Evolutionary conservation across 768 basidiomycete species (phyloP), one percentile per base, ranked within the genome.

Genomic region (Lepiota brunneoincarnata): DNA sequence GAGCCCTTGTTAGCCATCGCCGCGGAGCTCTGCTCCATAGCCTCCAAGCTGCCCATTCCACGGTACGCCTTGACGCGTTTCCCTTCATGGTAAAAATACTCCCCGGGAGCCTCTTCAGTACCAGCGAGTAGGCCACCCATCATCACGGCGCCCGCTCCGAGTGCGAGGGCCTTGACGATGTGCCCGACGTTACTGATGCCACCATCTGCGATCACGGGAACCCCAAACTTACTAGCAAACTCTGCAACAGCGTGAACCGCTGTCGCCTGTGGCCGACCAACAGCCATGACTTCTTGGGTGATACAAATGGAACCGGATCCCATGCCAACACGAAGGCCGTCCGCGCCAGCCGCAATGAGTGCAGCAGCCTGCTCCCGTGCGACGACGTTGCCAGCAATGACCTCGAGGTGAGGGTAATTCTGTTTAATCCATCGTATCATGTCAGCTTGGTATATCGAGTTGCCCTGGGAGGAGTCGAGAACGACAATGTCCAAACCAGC

Each of bases 251-350:
- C 86, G 66, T 89, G 91, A n/a, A 98, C 93, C n/a, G 96, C 96
- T 0, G 94, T 94, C 2, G 95, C 97, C 69, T 99, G 97, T 1
- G 96, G 97, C 14, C 97, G 84, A 12, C 97, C 97, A 48, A 98
- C 96, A 9, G 97, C 97, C 91, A 98, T 98, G 63, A 99, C 89
- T 67, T 98, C 97, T 72, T 99, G 97, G 5, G 97, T 99, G 73
- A 99, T 99, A 69, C 97, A 99, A 66, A 99, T 99, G 4, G 93
- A 96, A 7, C 97, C 97, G 6, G 89, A 91, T 35, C 97, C 97
- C 97, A 99, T 99, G 38, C 97, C 97, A 35, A 99, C 80, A 20
- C 93, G 88, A 10, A 98, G 80, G n/a, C 80, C 96, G 62, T 99
- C 97, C 2, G 95, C 97, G 39, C 97, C 97, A 2, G 93, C 95